A percentile compares a stretch with the other conserved stretches of the same genome.
Conservation (phyloP, 768 basidiomycete genomes). For the Lactifluus hygrophoroides region DNA sequence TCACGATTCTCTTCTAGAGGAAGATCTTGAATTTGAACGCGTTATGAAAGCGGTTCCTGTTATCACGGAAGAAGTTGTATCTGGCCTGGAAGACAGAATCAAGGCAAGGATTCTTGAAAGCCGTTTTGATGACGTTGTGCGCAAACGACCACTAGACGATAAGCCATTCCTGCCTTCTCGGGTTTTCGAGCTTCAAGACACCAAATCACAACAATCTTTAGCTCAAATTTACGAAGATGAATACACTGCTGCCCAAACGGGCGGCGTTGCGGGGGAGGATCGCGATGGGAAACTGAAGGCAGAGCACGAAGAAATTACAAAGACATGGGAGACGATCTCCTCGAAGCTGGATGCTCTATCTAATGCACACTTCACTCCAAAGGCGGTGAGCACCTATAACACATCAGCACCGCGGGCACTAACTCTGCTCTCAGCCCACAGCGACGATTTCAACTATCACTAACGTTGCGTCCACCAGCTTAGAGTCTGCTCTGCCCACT, state of each 20-base stretch:
- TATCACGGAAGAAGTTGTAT: conserved; percentile 82
- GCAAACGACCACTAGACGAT: conserved; percentile 68
- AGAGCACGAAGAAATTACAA: conserved; percentile 83
- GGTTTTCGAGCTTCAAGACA: conserved; percentile 82
- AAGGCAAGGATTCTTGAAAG: conserved; percentile 80
- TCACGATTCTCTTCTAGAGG: conserved; percentile 84
- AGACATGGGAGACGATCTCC: conserved; percentile 77
- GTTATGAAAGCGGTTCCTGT: conserved; percentile 79
- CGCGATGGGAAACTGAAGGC: conserved; percentile 81
- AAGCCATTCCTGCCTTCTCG: conserved; percentile 89
- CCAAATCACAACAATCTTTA: conserved; percentile 78
- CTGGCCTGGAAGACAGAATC: conserved; percentile 80
- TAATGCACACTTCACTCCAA: conserved; percentile 93
- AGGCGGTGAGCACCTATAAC: conserved; percentile 49
- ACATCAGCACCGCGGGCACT: conserved; percentile 14
- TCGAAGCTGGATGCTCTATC: conserved; percentile 87
- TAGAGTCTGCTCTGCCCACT: conserved; percentile 90
- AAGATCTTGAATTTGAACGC: conserved; percentile 93
- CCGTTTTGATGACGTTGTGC: conserved; percentile 86
- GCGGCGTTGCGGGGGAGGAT: conserved; percentile 52
- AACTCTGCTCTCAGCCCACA: conserved; percentile 55
- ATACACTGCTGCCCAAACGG: conserved; percentile 60
- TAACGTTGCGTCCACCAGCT: conserved; percentile 68
- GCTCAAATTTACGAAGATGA: conserved; percentile 96
- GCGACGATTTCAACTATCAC: conserved; percentile 76